These are phyloP conservation scores for Kodamaea arcana DNA, from an alignment of 1,139 yeast genomes.

Conservation along the genomic window DNA sequence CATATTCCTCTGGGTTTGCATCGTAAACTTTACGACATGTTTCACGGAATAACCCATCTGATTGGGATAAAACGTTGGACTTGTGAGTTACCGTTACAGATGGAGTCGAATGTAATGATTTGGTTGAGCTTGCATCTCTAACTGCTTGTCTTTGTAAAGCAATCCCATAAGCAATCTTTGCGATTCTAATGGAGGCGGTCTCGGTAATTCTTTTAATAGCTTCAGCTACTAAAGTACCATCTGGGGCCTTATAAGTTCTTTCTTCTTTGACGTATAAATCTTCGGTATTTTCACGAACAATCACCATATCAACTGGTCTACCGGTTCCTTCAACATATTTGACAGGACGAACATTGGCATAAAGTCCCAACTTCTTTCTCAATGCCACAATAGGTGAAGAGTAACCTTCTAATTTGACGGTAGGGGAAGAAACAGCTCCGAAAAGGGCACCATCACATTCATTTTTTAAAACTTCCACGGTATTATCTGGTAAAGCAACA, in stretches of 20 bases:
- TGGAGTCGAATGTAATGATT: conserved; percentile 50
- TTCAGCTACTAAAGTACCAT: conserved; percentile 85
- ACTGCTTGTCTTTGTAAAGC: conserved; percentile 86
- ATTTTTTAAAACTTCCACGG: conserved; percentile 71
- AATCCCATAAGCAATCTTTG: conserved; percentile 86
- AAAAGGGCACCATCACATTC: conserved; percentile 96
- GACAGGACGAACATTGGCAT: conserved; percentile 97
- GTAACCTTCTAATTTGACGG: conserved; percentile 90
- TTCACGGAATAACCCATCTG: conserved; percentile 96
- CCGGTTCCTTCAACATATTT: conserved; percentile 81
- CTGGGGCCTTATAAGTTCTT: conserved; percentile 61
- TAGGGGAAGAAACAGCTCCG: conserved; percentile 96
- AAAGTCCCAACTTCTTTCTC: conserved; percentile 89
- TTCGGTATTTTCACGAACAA: conserved; percentile 97
- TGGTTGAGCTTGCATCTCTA: conserved; percentile 52
- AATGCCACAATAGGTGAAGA: conserved; percentile 97
- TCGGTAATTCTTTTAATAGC: conserved; percentile 96
- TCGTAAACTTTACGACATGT: conserved; percentile 75
- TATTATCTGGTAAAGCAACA: conserved; percentile 88
- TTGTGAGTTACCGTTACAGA: conserved; percentile 92
- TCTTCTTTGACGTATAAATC: conserved; percentile 95
- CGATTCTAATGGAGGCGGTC: conserved; percentile 78
- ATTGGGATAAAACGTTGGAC: conserved; percentile 86
- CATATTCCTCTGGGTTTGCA: conserved; percentile 54
- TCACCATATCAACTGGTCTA: conserved; percentile 93